Evolutionary conservation across 108 stramenopile genomes (phyloP), one percentile per base, ranked within the genome.

Genomic region (Pseudonitzschia pungens): DNA sequence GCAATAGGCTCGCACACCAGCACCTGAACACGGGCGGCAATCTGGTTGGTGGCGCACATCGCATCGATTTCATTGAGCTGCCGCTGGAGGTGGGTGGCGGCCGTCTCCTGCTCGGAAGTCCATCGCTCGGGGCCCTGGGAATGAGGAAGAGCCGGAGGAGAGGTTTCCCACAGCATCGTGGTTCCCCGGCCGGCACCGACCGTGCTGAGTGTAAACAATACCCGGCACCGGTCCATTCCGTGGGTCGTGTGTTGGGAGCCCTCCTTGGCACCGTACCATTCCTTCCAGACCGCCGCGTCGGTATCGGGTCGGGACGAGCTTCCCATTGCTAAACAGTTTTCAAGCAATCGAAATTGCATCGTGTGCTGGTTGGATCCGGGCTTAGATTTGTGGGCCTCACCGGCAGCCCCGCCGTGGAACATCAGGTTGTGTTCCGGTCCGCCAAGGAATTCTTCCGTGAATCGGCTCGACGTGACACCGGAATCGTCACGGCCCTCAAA

Each of bases 401-500:
- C 36, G 9, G 65, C 31, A 9, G 66, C 27, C 2, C 36, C 57
- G 31, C 33, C 36, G 31, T 33, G 11, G 52, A 87, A 94, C 58
- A 91, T 90, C 14, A 72, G 24, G 9, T 74, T 42, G 68, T 81
- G 87, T 43, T 90, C 87, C 5, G 67, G 11, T 26, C 72, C 76
- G 12, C 87, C 89, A 28, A 88, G 83, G 14, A 79, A 29, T 22
- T 79, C 77, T 42, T 84, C 81, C 6, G 86, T 77, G 72, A 91
- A 94, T 41, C 93, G 89, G 24, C 85, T 78, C 16, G 93, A 94
- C 22, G 86, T 78, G 40, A 94, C 93, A 14, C 93, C 93, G 12
- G 93, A 94, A 65, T 94, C 93, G 68, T 94, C 93, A 0, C 93
- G 81, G 27, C 93, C 93, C 77, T 94, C 93, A 71, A 94, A 94